Conservation (phyloP, 805 yeast genomes). For the Hyphopichia homilentoma region DNA sequence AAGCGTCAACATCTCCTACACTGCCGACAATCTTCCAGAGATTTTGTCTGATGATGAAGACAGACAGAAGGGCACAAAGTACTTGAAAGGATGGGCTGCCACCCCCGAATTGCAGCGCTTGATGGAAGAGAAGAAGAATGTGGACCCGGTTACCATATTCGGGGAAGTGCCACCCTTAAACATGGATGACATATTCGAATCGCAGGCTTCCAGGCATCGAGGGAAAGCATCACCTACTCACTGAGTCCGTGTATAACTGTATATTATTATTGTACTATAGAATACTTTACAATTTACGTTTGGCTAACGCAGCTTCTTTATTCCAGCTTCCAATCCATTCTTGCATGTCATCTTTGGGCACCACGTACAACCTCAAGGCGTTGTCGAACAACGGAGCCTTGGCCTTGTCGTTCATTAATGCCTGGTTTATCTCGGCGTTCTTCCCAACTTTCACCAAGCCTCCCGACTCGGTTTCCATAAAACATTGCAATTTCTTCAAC, state of each 20-base stretch:
- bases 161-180: conserved; percentile 71
- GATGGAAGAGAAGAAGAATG: conserved; percentile 22
- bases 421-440: conserved; percentile 61
- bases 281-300: conserved; percentile 7
- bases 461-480: conserved; percentile 77
- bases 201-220: conserved; percentile 48
- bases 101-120: conserved; percentile 31
- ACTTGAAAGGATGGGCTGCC: conserved; percentile 37
- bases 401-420: conserved; percentile 59
- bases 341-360: conserved; percentile 66
- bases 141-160: conserved; percentile 67
- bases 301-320: conserved; percentile 54
- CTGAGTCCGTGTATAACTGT: background rate
- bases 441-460: conserved; percentile 86
- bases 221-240: conserved; percentile 50
- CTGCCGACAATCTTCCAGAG: conserved; percentile 30
- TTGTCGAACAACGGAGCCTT: conserved; percentile 75
- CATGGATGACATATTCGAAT: conserved; percentile 64
- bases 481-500: conserved; percentile 60
- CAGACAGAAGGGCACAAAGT: conserved; percentile 10
- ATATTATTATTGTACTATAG: background rate
- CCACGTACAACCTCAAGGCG: conserved; percentile 67
- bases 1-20: conserved; percentile 5
- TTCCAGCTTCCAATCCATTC: conserved; percentile 69
- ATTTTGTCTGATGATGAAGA: conserved; percentile 40